Percentiles rank a stretch among this genome's conserved stretches.
phyloP scores from a whole-genome alignment of 2,329 filamentous ascomycete genomes.

The Colletotrichum australisinense region DNA sequence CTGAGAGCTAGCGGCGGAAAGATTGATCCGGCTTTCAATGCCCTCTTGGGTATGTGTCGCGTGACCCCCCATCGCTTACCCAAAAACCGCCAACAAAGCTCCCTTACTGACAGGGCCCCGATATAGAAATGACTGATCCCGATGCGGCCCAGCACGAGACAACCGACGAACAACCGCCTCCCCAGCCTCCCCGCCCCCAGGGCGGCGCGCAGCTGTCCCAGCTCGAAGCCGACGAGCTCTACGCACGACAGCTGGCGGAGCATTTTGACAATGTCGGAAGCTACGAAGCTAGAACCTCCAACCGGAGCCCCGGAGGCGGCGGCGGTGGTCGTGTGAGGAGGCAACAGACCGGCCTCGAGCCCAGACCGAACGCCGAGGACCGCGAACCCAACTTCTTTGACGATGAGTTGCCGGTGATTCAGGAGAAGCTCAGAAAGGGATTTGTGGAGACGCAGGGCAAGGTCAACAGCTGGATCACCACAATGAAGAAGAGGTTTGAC shows the following conservation, averaged over 20 bases:
- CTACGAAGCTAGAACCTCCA: conserved; percentile 68
- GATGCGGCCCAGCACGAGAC: conserved; percentile 69
- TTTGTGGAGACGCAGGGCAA: conserved; percentile 94
- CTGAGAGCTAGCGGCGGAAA: conserved; percentile 86
- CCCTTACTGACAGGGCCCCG: conserved; percentile 28
- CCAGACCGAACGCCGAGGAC: conserved; percentile 65
- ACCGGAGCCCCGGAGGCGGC: conserved; percentile 46
- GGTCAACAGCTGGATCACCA: conserved; percentile 93
- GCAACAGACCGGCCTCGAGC: conserved; percentile 60
- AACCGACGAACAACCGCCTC: conserved; percentile 74
- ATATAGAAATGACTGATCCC: conserved; percentile 81
- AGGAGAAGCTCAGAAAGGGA: conserved; percentile 92
- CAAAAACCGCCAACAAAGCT: background rate
- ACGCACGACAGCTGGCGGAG: conserved; percentile 91
- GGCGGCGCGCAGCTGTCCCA: conserved; percentile 75
- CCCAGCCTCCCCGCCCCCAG: conserved; percentile 83
- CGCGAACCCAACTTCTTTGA: conserved; percentile 93
- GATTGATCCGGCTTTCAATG: conserved; percentile 95
- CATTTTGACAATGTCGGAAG: conserved; percentile 79
- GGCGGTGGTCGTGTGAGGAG: conserved; percentile 38
- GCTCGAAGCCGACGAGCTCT: conserved; percentile 89
- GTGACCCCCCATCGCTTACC: background rate
- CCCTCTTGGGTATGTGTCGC: conserved; percentile 76
- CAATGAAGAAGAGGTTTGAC: conserved; percentile 92
- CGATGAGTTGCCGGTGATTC: conserved; percentile 93